A percentile compares a stretch with the other conserved stretches of the same genome.
Evolutionary conservation across 176 grass and related monocot genomes (phyloP).

Genomic region (Oryza brachyantha): DNA sequence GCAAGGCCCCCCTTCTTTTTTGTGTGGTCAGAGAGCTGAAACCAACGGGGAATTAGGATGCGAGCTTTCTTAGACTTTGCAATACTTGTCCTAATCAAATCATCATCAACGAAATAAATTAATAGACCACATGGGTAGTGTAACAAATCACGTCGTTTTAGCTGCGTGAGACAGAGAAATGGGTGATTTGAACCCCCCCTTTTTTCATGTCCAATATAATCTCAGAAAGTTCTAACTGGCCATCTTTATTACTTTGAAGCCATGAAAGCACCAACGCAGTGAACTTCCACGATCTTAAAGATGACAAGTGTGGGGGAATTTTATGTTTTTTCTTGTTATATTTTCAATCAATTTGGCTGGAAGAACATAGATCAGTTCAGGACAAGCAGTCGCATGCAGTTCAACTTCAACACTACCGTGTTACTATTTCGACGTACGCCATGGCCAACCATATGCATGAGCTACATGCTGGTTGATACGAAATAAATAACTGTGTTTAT

Average conservation of each 20-base stretch:
- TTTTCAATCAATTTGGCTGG: not conserved
- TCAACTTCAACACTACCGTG: not conserved
- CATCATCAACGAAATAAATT: not conserved
- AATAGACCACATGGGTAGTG: not conserved
- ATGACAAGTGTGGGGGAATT: not conserved
- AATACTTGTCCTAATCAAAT: not conserved
- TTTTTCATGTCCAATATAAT: not conserved
- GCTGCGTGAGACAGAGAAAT: not conserved
- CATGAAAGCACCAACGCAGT: not conserved
- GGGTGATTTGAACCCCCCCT: not conserved
- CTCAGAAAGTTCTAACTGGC: not conserved
- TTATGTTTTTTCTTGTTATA: not conserved
- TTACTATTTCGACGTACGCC: not conserved
- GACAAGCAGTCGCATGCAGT: not conserved
- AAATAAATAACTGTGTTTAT: not conserved
- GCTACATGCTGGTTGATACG: not conserved
- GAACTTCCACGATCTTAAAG: not conserved
- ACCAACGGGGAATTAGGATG: not conserved
- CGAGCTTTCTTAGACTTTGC: not conserved
- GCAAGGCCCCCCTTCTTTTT: not conserved
- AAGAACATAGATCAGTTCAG: not conserved
- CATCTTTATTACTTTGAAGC: not conserved
- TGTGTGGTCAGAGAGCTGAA: not conserved
- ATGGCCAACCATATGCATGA: not conserved
- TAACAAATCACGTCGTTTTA: not conserved